phyloP scores from a whole-genome alignment of 345 rosid genomes.

The Linum lewisii region DNA sequence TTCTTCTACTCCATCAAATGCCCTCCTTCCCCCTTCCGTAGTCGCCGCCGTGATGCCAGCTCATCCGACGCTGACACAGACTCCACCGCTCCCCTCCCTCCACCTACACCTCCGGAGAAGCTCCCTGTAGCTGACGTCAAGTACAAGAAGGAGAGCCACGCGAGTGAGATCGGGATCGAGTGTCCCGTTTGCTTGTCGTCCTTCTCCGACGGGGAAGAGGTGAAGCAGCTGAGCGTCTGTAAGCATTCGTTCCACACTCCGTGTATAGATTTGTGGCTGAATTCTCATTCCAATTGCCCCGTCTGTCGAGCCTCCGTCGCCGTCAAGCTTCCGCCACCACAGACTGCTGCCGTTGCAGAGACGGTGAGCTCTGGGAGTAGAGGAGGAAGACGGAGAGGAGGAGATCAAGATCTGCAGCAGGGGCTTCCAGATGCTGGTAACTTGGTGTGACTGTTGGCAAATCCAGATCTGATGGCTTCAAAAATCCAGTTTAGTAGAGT shows the following conservation, averaged over 20 bases:
- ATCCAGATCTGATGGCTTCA: too few species aligned
- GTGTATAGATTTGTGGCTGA: slow-evolving; percentile 65
- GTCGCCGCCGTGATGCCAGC: neutral
- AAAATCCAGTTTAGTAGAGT: too few species aligned
- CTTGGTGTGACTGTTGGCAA: neutral
- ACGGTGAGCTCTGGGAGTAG: neutral
- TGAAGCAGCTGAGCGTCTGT: slow-evolving; percentile 45
- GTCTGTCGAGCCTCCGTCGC: slow-evolving; percentile 56
- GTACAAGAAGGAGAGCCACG: slow-evolving; percentile 34
- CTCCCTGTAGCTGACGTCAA: slow-evolving; percentile 22
- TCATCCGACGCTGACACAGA: neutral
- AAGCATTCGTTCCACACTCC: slow-evolving; percentile 60
- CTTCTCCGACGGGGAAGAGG: slow-evolving; percentile 46
- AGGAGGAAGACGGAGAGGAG: neutral
- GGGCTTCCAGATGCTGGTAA: neutral
- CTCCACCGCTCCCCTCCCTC: neutral
- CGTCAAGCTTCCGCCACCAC: slow-evolving; percentile 26
- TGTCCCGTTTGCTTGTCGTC: slow-evolving; percentile 64
- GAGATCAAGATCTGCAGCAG: neutral
- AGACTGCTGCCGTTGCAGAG: neutral
- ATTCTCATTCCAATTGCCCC: slow-evolving; percentile 51
- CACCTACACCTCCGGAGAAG: neutral
- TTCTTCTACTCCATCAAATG: slow-evolving; percentile 48
- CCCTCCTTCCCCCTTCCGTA: slow-evolving; percentile 24
- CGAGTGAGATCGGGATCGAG: slow-evolving; percentile 44